phyloP scores from a whole-genome alignment of 2,329 filamentous ascomycete genomes.

The Daldinia eschscholtzii region DNA sequence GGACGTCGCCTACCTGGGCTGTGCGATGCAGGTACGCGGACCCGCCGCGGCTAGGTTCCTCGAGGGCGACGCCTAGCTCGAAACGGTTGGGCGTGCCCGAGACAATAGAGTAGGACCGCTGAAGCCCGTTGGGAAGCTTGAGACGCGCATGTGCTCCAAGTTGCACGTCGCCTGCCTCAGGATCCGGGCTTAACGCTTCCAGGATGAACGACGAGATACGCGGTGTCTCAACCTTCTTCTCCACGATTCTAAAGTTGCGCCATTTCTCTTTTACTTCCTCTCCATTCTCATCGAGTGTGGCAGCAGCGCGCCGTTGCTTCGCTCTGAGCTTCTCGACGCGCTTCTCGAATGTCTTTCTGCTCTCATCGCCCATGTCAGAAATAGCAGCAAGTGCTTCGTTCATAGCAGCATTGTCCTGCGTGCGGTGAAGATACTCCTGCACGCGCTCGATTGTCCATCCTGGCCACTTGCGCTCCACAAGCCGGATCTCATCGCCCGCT shows the following conservation, averaged over 20 bases:
- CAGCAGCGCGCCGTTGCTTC: conserved; percentile 47
- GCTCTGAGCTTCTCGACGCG: conserved; percentile 63
- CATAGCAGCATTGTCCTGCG: conserved; percentile 64
- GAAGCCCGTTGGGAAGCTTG: conserved; percentile 67
- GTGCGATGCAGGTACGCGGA: conserved; percentile 69
- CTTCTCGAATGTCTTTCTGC: conserved; percentile 61
- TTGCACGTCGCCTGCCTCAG: conserved; percentile 51
- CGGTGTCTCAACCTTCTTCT: conserved; percentile 64
- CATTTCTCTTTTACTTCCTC: conserved; percentile 52
- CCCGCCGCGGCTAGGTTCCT: conserved; percentile 68
- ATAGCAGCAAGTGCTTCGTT: conserved; percentile 66
- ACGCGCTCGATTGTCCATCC: conserved; percentile 73
- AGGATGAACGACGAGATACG: conserved; percentile 66
- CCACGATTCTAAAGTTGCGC: conserved; percentile 62
- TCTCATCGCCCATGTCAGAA: conserved; percentile 64
- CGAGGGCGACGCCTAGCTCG: conserved; percentile 70
- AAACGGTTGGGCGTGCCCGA: conserved; percentile 63
- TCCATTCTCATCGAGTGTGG: conserved; percentile 27
- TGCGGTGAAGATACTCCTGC: conserved; percentile 72
- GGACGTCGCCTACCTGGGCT: conserved; percentile 60
- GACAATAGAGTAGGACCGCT: conserved; percentile 72
- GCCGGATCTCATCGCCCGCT: conserved; percentile 67
- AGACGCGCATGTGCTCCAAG: conserved; percentile 68
- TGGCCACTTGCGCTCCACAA: conserved; percentile 68
- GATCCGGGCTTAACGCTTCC: conserved; percentile 57